Percentiles rank a stretch among this genome's conserved stretches.
phyloP scores from a whole-genome alignment of 2,329 filamentous ascomycete genomes.

The Nigrospora sphaerica region DNA sequence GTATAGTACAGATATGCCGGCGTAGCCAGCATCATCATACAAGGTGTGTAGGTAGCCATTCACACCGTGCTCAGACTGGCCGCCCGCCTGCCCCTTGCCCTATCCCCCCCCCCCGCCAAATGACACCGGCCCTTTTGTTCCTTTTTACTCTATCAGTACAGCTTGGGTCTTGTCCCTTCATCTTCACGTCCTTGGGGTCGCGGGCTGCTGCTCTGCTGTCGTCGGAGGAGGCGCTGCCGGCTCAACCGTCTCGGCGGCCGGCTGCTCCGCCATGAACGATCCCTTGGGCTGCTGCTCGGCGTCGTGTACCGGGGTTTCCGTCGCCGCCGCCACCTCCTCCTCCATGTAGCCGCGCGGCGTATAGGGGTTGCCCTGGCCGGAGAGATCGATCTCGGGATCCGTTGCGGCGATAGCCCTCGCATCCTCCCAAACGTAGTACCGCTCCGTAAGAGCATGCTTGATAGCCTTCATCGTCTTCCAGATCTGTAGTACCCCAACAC shows the following conservation, averaged over 20 bases:
- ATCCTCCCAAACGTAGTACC: slow-evolving; percentile 83
- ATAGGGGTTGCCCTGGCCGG: slow-evolving; percentile 40
- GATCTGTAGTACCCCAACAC: slow-evolving; percentile 46
- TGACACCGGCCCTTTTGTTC: no score
- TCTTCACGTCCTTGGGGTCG: not conserved
- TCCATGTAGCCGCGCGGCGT: slow-evolving; percentile 33
- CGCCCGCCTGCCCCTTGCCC: no score
- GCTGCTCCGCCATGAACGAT: slow-evolving; percentile 2
- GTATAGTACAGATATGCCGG: no score
- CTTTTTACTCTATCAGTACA: no score
- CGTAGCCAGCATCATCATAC: no score
- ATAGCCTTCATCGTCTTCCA: slow-evolving; percentile 72
- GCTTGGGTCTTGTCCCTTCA: no score
- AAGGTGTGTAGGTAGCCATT: no score
- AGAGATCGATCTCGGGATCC: slow-evolving; percentile 62
- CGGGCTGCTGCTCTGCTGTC: slow-evolving; percentile 10
- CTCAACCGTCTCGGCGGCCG: slow-evolving; percentile 9
- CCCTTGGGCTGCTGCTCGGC: slow-evolving; percentile 3
- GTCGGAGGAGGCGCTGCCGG: slow-evolving; percentile 11
- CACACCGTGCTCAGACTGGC: no score
- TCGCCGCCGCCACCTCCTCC: slow-evolving; percentile 24
- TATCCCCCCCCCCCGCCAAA: no score
- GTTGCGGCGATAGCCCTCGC: slow-evolving; percentile 57
- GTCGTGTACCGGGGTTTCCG: slow-evolving; percentile 6
- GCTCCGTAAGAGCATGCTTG: slow-evolving; percentile 78